Evolutionary conservation across 306 rosid genomes (phyloP), one percentile per base, ranked within the genome.

Genomic region (Gleditsia sinensis): DNA sequence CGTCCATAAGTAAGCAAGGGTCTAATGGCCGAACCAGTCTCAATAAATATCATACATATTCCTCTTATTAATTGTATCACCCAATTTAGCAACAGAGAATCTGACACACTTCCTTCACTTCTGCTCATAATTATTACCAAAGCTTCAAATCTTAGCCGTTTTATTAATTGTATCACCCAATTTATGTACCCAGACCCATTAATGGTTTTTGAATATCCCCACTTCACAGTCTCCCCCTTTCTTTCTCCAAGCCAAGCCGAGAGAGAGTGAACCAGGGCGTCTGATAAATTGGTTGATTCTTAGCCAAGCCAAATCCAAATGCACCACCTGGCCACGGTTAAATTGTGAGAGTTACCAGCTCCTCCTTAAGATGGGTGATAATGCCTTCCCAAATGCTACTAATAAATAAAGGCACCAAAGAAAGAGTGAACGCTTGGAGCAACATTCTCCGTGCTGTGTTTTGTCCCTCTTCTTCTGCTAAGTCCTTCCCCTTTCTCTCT

Each of bases 371-470:
- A n/a, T 7, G 21, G 14, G 2, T 37, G 9, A 1, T 16, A 4
- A 17, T 21, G 17, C 24, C 54, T 9, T 7, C 48, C 30, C 77
- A 67, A n/a, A 65, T 48, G 62, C 75, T 33, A 1, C 45, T 0
- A 88, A 73, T 80, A 85, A 76, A 87, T 85, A 82, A 82, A 71
- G 78, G 17, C 79, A 75, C 67, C 75, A 67, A 75, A 72, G 53
- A 50, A 54, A 19, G 83, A 58, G 80, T 25, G 32, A 80, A 33
- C 48, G 71, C 65, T 77, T 33, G 50, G 23, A 64, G 32, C 49
- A 51, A 66, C 45, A 11, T 40, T 36, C 9, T 16, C n/a, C n/a
- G n/a, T n/a, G n/a, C n/a, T n/a, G n/a, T n/a, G n/a, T n/a, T n/a
- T n/a, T n/a, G n/a, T n/a, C n/a, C n/a, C n/a, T n/a, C n/a, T n/a